A percentile compares a stretch with the other conserved stretches of the same genome.
Conservation (phyloP, 305 asterid genomes). For the Fraxinus nigra region DNA sequence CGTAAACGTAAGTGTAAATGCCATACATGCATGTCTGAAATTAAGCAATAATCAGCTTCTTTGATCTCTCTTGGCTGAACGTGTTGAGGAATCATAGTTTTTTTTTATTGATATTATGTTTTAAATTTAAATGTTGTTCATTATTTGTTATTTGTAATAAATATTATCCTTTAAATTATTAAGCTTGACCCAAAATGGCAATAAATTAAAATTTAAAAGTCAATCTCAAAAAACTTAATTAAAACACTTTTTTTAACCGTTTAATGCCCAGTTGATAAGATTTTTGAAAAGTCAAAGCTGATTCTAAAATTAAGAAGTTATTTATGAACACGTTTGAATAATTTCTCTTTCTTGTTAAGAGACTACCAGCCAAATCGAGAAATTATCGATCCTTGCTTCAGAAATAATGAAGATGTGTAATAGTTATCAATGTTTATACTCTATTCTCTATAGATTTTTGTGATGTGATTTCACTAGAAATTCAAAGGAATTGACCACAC, state of each 20-base stretch:
- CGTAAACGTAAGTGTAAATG: no score
- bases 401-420: background rate
- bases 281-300: no score
- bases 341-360: no score
- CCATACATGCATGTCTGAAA: background rate
- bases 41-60: background rate
- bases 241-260: no score
- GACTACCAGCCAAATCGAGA: background rate
- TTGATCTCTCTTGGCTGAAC: background rate
- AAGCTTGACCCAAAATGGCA: conserved; percentile 18
- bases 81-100: background rate
- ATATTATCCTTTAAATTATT: background rate
- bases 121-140: background rate
- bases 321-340: no score
- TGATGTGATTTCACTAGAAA: background rate
- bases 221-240: conserved; percentile 10
- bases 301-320: no score
- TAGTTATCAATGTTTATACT: background rate
- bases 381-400: background rate
- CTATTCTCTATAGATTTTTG: background rate
- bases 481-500: background rate
- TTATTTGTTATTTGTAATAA: background rate
- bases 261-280: no score
- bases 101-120: background rate
- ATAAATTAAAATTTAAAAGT: conserved; percentile 7